Evolutionary conservation across 2,329 filamentous ascomycete species (phyloP), one percentile per base, ranked within the genome.

Genomic region (Calonectria hawksworthii): DNA sequence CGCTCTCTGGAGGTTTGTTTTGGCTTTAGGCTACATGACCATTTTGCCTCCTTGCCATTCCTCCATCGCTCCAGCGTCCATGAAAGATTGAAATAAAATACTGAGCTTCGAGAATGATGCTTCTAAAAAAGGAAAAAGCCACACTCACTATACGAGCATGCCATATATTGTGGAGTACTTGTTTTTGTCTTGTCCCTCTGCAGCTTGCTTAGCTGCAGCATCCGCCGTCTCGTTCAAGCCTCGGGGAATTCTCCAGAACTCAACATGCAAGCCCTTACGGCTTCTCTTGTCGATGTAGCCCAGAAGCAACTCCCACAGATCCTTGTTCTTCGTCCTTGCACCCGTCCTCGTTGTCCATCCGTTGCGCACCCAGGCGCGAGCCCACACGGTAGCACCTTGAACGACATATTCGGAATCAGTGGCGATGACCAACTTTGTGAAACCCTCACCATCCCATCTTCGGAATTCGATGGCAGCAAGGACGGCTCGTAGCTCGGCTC

Each of bases 351-450:
- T 47, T 47, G 7, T 21, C 44, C 44, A 47, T 50, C 44, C 44
- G 23, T 16, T 21, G 21, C 44, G 21, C 4, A 50, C 21, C 44
- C 21, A 9, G 21, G 44, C 21, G 44, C 44, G 44, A 21, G 18
- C 61, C 75, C 74, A 76, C 54, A 44, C 41, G 2, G 75, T 77
- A 4, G 74, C 68, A 9, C 75, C 74, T 54, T 68, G 51, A 10
- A 32, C 69, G 5, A 76, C 75, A n/a, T 77, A 77, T 18, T 70
- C 61, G 0, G 74, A 77, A 66, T 77, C 74, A 2, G 74, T 77
- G 0, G 87, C 87, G 75, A 85, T 86, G 51, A 90, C 83, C 26
- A 90, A 83, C 18, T 83, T 76, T n/a, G 80, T 79, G 14, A 75
- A 41, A 13, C 74, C 71, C 44, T 89, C 77, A 28, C 76, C 64